phyloP scores from a whole-genome alignment of 2,329 filamentous ascomycete genomes.

The Beauveria caledonica region DNA sequence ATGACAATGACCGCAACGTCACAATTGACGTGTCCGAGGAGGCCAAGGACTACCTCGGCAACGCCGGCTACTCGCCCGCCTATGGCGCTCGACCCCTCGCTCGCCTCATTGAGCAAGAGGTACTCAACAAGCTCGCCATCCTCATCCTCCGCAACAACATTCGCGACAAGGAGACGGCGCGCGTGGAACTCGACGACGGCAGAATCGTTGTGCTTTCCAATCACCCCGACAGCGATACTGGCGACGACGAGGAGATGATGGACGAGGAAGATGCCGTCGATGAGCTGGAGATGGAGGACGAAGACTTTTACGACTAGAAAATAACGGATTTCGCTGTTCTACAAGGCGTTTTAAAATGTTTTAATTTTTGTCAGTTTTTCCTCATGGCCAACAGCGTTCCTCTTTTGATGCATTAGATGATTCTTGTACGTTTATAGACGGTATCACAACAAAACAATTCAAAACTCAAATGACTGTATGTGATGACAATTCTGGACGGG shows the following conservation, averaged over 20 bases:
- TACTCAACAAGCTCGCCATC: constrained; percentile 87
- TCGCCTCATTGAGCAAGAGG: constrained; percentile 91
- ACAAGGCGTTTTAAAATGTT: neutral
- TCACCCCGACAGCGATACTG: constrained; percentile 55
- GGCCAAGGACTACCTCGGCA: constrained; percentile 88
- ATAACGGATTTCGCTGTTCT: neutral
- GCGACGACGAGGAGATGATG: constrained; percentile 63
- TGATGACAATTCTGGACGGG: neutral
- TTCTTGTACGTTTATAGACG: neutral
- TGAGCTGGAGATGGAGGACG: constrained; percentile 58
- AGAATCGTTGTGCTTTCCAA: constrained; percentile 78
- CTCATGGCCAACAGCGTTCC: neutral
- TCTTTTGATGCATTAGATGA: constrained; percentile 2
- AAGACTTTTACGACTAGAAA: constrained; percentile 41
- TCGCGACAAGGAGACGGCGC: constrained; percentile 74
- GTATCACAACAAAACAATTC: neutral
- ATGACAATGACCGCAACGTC: constrained; percentile 77
- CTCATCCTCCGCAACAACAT: constrained; percentile 81
- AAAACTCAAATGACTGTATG: neutral
- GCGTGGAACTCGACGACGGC: constrained; percentile 69
- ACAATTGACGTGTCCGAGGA: constrained; percentile 72
- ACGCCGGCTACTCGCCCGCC: constrained; percentile 85
- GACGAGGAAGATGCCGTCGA: constrained; percentile 66
- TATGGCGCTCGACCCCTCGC: constrained; percentile 88
- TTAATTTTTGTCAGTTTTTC: neutral